A percentile compares a stretch with the other conserved stretches of the same genome.
Conservation (phyloP, 768 basidiomycete genomes). For the Xanthoconium purpureum region DNA sequence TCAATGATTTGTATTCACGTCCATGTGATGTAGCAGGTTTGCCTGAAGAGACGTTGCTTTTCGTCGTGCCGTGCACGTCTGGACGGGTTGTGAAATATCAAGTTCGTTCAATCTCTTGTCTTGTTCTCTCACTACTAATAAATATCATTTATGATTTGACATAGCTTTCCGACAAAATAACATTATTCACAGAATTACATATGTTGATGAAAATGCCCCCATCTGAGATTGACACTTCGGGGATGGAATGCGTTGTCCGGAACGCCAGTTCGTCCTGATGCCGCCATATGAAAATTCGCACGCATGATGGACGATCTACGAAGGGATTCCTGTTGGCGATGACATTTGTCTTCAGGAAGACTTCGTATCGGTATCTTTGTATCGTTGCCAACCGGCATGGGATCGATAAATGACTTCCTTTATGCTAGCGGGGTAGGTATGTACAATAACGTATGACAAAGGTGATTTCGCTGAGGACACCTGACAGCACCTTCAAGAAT, state of each 20-base stretch:
- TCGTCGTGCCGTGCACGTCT: conserved; percentile 74
- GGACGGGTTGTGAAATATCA: conserved; percentile 71
- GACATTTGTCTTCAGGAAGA: no score
- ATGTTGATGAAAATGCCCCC: conserved; percentile 22
- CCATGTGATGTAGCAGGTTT: neutral
- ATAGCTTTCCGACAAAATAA: conserved; percentile 46
- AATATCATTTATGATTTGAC: neutral
- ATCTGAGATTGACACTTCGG: conserved; percentile 12
- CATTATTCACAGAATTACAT: conserved; percentile 38
- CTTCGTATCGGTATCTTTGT: no score
- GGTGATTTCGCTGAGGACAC: no score
- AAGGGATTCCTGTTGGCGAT: neutral
- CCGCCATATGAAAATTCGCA: no score
- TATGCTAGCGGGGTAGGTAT: no score
- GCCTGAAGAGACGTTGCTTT: conserved; percentile 61
- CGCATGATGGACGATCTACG: neutral
- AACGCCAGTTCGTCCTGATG: neutral
- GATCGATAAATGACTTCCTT: neutral
- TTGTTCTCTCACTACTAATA: neutral
- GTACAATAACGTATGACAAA: no score
- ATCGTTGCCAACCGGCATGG: neutral
- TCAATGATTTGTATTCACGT: neutral
- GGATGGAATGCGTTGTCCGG: conserved; percentile 5
- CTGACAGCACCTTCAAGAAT: neutral
- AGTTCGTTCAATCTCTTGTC: conserved; percentile 36